phyloP scores from a whole-genome alignment of 768 basidiomycete genomes.

The Trametes cingulata region DNA sequence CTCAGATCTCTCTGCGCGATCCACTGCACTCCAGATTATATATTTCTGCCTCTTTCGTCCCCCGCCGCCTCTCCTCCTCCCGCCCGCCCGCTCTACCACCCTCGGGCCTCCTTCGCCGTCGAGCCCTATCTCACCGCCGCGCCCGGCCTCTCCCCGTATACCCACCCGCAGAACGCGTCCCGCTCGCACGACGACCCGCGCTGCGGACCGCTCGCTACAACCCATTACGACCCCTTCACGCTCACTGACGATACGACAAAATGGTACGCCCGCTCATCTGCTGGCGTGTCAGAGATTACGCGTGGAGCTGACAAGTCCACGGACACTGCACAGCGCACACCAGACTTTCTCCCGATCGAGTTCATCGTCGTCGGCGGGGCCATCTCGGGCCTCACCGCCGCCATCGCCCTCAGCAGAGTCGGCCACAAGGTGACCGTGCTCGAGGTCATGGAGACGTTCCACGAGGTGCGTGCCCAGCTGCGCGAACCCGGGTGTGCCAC shows the following conservation, averaged over 20 bases:
- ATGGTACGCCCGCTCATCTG: neutral
- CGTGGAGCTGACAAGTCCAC: neutral
- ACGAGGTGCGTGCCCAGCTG: slow-evolving; percentile 25
- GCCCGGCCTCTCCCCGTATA: neutral
- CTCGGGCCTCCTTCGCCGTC: neutral
- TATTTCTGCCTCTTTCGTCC: neutral
- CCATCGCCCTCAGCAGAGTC: slow-evolving; percentile 35
- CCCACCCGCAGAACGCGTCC: neutral
- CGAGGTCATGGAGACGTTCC: slow-evolving; percentile 31
- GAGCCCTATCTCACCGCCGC: neutral
- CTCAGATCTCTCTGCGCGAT: neutral
- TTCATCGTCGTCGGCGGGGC: slow-evolving; percentile 39
- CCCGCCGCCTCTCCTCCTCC: neutral
- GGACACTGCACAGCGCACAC: neutral
- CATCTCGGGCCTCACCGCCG: slow-evolving; percentile 37
- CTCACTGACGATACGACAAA: neutral
- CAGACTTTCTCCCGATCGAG: slow-evolving; percentile 27
- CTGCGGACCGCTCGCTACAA: neutral
- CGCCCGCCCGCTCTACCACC: neutral
- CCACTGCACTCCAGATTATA: neutral
- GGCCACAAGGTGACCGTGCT: slow-evolving; percentile 40
- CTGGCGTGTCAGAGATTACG: neutral
- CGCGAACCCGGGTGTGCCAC: neutral
- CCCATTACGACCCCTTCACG: neutral
- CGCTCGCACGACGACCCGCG: neutral